These are phyloP conservation scores for Ceratobasidium sp. DNA, from an alignment of 1,284 basidiomycete genomes.

Conservation along the genomic window DNA sequence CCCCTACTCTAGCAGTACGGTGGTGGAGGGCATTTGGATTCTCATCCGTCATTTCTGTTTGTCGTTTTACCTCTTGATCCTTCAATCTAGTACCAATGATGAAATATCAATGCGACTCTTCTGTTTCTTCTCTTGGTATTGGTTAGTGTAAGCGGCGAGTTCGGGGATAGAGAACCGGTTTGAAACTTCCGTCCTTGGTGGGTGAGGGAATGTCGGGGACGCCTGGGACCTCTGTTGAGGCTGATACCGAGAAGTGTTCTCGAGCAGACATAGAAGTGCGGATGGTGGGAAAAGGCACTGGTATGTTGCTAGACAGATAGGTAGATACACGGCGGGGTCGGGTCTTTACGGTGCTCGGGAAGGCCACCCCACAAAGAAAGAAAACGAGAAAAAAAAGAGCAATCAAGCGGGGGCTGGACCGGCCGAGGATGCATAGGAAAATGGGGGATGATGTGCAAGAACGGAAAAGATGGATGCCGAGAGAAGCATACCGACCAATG, in stretches of 20 bases:
- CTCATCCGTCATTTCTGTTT: constrained; percentile 28
- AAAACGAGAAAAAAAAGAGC: background rate
- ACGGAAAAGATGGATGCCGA: constrained; percentile 7
- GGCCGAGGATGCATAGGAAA: background rate
- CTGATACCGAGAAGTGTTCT: background rate
- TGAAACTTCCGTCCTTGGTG: no score
- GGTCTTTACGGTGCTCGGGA: background rate
- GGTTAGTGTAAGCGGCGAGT: no score
- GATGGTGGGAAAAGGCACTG: background rate
- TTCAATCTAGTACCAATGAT: constrained; percentile 11
- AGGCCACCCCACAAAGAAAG: constrained; percentile 1
- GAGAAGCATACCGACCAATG: background rate
- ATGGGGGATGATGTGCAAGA: background rate
- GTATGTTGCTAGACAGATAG: background rate
- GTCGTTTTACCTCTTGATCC: background rate
- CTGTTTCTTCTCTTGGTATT: no score
- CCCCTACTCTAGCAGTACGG: constrained; percentile 21
- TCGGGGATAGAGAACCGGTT: no score
- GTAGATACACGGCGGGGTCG: background rate
- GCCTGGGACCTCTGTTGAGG: background rate
- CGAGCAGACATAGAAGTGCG: background rate
- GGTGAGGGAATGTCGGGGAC: no score
- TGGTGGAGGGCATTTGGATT: constrained; percentile 41
- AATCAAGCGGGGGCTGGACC: background rate
- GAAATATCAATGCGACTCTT: constrained; percentile 40